Evolutionary conservation across 345 rosid genomes (phyloP).

Genomic region (Linum trigynum): DNA sequence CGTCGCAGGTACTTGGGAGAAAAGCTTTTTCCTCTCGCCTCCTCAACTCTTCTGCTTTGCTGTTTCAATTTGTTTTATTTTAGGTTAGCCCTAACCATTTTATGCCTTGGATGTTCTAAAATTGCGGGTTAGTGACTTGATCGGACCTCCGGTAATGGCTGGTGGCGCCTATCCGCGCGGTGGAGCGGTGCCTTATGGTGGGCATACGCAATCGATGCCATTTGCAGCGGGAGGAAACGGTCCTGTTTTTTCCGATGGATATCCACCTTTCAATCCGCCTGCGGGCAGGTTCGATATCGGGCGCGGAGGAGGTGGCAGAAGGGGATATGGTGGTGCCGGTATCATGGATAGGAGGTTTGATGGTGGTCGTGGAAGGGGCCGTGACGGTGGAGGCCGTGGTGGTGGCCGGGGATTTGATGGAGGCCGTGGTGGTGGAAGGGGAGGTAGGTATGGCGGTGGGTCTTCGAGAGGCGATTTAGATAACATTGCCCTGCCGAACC

Average conservation of each 20-base stretch:
- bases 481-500: slow-evolving; percentile 52
- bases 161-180: slow-evolving; percentile 29
- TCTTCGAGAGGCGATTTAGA: slow-evolving; percentile 50
- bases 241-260: slow-evolving; percentile 17
- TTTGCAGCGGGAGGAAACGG: slow-evolving; percentile 26
- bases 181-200: slow-evolving; percentile 34
- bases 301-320: slow-evolving; percentile 23
- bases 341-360: slow-evolving; percentile 9
- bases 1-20: slow-evolving; percentile 50
- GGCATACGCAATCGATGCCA: slow-evolving; percentile 26
- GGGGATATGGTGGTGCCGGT: slow-evolving; percentile 23
- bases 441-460: slow-evolving; percentile 49
- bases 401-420: slow-evolving; percentile 24
- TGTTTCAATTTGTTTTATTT: neutral
- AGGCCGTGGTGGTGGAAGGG: slow-evolving; percentile 24
- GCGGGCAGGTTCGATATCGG: slow-evolving; percentile 41
- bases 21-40: neutral
- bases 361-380: slow-evolving; percentile 20
- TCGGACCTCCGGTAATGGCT: slow-evolving; percentile 25
- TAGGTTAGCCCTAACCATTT: neutral
- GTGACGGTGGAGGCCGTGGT: slow-evolving; percentile 23
- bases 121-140: slow-evolving; percentile 34
- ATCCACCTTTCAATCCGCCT: slow-evolving; percentile 54
- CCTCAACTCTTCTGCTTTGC: neutral
- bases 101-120: neutral